phyloP scores from a whole-genome alignment of 805 yeast genomes.

The Lipomyces lipofer region DNA sequence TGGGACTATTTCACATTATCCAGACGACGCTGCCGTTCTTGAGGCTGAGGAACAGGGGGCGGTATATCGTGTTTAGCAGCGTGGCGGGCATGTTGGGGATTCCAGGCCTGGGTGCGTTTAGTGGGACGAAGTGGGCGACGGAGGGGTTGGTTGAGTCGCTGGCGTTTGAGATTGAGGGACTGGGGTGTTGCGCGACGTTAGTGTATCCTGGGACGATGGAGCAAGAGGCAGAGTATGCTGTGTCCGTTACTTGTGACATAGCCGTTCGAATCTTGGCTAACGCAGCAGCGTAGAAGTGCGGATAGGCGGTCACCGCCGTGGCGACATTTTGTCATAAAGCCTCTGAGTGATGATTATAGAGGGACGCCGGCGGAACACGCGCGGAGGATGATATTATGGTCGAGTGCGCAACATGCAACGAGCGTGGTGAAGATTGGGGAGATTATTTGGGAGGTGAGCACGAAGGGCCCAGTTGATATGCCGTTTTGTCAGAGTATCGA shows the following conservation, averaged over 20 bases:
- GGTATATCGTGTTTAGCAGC: slow-evolving; percentile 30
- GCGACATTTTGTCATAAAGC: slow-evolving; percentile 33
- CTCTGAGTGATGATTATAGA: slow-evolving; percentile 25
- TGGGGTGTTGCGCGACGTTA: slow-evolving; percentile 24
- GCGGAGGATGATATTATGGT: slow-evolving; percentile 30
- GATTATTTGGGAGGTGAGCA: slow-evolving; percentile 34
- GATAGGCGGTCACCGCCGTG: slow-evolving; percentile 29
- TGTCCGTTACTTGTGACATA: too few species aligned
- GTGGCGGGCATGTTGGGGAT: slow-evolving; percentile 36
- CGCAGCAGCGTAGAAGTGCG: too few species aligned
- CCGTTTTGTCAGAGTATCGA: too few species aligned
- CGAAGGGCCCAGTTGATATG: slow-evolving; percentile 21
- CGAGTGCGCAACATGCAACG: slow-evolving; percentile 24
- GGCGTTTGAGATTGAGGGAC: slow-evolving; percentile 34
- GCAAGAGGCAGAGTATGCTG: slow-evolving; percentile 14
- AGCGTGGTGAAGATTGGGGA: slow-evolving; percentile 33
- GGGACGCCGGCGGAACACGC: slow-evolving; percentile 34
- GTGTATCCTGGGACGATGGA: slow-evolving; percentile 28
- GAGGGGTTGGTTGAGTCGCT: slow-evolving; percentile 40
- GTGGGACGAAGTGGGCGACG: slow-evolving; percentile 38
- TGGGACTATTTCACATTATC: slow-evolving; percentile 35
- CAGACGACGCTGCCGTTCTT: slow-evolving; percentile 33
- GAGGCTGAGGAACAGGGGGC: slow-evolving; percentile 27
- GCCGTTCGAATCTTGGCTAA: too few species aligned
- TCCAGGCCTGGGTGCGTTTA: slow-evolving; percentile 37